Evolutionary conservation across 441 rosid genomes (phyloP).

Genomic region (Raphanus hybrid): DNA sequence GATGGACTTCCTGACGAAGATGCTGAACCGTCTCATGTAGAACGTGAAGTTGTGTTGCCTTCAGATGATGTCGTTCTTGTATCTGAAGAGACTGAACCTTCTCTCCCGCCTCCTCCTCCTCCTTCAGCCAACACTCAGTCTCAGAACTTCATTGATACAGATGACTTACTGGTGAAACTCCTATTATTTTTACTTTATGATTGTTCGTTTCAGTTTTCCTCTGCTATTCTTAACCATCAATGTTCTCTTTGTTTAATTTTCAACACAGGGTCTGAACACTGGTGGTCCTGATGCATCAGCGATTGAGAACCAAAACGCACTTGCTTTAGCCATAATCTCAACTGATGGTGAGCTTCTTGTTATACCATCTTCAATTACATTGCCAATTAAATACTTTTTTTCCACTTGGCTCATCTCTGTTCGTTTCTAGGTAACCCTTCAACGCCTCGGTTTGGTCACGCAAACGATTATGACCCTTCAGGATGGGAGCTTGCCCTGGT

Average conservation of each 20-base stretch:
- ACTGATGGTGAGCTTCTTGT: constrained; percentile 58
- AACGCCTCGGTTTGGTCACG: constrained; percentile 58
- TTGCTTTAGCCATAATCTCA: constrained; percentile 89
- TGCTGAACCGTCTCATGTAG: constrained; percentile 53
- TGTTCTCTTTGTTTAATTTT: constrained; percentile 18
- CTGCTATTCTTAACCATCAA: not conserved
- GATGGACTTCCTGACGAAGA: constrained; percentile 72
- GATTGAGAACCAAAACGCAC: constrained; percentile 87
- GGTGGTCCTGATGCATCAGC: constrained; percentile 59
- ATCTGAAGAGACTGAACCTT: constrained; percentile 51
- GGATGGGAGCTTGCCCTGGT: constrained; percentile 99
- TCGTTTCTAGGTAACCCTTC: constrained; percentile 57
- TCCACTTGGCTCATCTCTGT: not conserved
- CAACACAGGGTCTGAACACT: constrained; percentile 68
- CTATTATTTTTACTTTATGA: not conserved
- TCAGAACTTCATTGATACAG: constrained; percentile 62
- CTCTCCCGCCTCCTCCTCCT: constrained; percentile 49
- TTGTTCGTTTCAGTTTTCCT: not conserved
- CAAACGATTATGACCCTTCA: constrained; percentile 74
- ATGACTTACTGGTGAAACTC: constrained; percentile 78
- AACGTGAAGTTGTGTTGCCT: constrained; percentile 61
- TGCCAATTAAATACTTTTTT: not conserved
- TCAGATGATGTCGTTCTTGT: constrained; percentile 51
- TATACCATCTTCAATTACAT: constrained; percentile 6
- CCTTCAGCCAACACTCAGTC: constrained; percentile 58